Percentiles rank a stretch among this genome's conserved stretches.
These are phyloP conservation scores for Ogataea methylovora DNA, from an alignment of 805 yeast species.

Conservation along the genomic window DNA sequence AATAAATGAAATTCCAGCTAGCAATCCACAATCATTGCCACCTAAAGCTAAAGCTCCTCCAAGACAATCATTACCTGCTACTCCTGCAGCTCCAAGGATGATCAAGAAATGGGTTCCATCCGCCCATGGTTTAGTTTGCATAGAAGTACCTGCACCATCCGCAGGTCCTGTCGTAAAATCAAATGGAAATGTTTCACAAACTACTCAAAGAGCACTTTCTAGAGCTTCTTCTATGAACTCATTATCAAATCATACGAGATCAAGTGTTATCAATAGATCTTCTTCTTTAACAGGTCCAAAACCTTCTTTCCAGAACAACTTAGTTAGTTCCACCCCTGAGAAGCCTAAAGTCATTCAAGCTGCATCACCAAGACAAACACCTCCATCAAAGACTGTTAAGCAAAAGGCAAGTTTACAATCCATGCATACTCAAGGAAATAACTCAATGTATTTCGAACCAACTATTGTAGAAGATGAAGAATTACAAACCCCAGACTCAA, in stretches of 20 bases:
- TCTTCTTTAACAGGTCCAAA: constrained; percentile 12
- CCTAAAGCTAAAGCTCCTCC: constrained; percentile 1
- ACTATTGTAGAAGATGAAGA: constrained; percentile 16
- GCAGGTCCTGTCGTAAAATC: constrained; percentile 8
- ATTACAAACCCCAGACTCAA: constrained; percentile 1
- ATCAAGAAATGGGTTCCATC: constrained; percentile 70
- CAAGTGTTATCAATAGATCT: constrained; percentile 11
- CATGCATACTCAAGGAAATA: constrained; percentile 14
- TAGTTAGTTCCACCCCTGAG: not conserved
- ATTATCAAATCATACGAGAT: constrained; percentile 9
- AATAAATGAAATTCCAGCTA: not conserved
- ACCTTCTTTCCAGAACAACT: constrained; percentile 7
- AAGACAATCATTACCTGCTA: constrained; percentile 1
- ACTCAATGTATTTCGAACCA: constrained; percentile 9
- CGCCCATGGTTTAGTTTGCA: constrained; percentile 57
- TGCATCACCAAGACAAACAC: not conserved
- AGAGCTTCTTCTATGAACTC: constrained; percentile 18
- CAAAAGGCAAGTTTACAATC: constrained; percentile 15
- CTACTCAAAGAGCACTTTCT: constrained; percentile 8
- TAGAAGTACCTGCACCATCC: constrained; percentile 53
- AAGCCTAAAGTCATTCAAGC: no score
- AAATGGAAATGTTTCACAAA: not conserved
- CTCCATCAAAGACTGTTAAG: constrained; percentile 5
- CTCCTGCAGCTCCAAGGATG: constrained; percentile 28
- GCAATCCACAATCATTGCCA: not conserved